Base-by-base conservation (phyloP, 2,329 filamentous ascomycete species). In the Dendryphion nanum region DNA sequence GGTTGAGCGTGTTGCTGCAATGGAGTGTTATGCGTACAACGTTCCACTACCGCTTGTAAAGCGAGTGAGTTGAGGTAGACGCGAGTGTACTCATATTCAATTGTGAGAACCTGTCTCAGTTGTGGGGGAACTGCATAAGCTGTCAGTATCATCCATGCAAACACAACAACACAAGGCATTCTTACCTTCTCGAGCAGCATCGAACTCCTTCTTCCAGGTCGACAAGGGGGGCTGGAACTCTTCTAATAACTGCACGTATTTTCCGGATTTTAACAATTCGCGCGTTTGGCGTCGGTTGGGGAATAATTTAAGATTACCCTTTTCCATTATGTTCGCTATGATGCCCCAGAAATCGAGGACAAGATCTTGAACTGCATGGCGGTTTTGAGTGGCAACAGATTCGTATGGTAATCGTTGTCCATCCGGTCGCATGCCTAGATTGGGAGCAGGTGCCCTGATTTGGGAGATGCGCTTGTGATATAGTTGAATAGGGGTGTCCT, bases 31-130 rank as follows among this genome's bases (percentile, higher is more conserved):
- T 78, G 89, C 5, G 89, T 91, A 67, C 88, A 95, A 43, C 90
- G 81, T 66, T 96, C 91, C 5, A 97, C 89, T 3, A 97, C 89
- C 16, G 93, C 93, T 68, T 98, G 93, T 2, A 98, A 73, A 2
- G 90, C 90, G 2, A 98, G 75, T 1, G 90, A 95, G 64, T 97
- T 96, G 69, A 96, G 79, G 60, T 97, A 97, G 35, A 96, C 86
- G 55, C 91, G 81, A 18, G 91, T 89, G 61, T 96, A 96, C 58
- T 97, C 89, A 58, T 93, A 96, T 69, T 98, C 93, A 49, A 97
- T 96, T 6, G 82, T 85, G 19, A 98, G 74, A 41, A 97, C 90
- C 60, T 89, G 82, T 31, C 76, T 73, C 68, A 83, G 79, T 40
- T 78, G 70, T 13, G 73, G 69, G 1, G 76, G 71, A 19, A 82